These are phyloP conservation scores for Rhodocollybia butyracea DNA, from an alignment of 768 basidiomycete species.

Conservation along the genomic window DNA sequence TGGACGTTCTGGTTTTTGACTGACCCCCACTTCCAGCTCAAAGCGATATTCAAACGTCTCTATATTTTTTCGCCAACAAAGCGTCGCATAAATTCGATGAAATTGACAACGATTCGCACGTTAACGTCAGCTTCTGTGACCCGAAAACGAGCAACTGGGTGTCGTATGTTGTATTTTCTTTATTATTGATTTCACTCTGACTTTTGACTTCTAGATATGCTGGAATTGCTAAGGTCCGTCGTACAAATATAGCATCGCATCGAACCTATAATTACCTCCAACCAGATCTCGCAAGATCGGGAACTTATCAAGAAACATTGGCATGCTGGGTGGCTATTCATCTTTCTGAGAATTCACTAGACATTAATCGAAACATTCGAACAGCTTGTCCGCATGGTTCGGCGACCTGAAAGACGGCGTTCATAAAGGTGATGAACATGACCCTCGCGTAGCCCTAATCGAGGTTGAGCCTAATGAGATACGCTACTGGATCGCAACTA, in stretches of 20 bases:
- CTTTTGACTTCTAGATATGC: constrained; percentile 41
- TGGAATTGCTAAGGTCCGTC: constrained; percentile 61
- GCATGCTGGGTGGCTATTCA: constrained; percentile 42
- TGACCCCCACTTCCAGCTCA: constrained; percentile 29
- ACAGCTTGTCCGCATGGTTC: constrained; percentile 72
- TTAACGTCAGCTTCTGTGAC: constrained; percentile 80
- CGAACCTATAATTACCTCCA: no score
- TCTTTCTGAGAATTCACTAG: background rate
- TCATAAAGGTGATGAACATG: constrained; percentile 76
- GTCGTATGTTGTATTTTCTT: constrained; percentile 31
- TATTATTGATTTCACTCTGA: background rate
- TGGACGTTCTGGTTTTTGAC: no score
- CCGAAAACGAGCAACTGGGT: constrained; percentile 73
- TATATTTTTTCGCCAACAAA: constrained; percentile 74
- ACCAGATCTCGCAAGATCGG: constrained; percentile 40
- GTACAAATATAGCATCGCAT: no score
- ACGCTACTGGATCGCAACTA: constrained; percentile 74
- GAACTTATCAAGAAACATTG: constrained; percentile 64
- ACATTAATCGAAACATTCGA: background rate
- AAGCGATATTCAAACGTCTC: constrained; percentile 45
- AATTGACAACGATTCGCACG: constrained; percentile 69
- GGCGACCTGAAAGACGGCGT: constrained; percentile 83
- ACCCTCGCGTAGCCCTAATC: constrained; percentile 78
- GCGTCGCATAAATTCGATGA: constrained; percentile 73
- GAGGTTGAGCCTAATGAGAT: constrained; percentile 80